Evolutionary conservation across 2,329 filamentous ascomycete genomes (phyloP), one percentile per base, ranked within the genome.

Genomic region (Exophiala sp.): DNA sequence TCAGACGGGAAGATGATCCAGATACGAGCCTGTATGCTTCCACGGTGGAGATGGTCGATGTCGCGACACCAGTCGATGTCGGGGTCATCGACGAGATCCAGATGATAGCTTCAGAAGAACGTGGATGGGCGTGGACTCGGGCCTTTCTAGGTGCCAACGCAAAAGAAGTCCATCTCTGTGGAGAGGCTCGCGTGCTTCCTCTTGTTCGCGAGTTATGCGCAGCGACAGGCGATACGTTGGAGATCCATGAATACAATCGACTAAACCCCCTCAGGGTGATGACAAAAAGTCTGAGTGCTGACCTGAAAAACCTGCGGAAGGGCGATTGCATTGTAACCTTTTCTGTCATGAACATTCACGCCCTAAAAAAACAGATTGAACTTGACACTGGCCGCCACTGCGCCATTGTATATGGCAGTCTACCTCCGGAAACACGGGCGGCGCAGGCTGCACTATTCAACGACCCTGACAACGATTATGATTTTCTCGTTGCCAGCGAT

Each of bases 1-100:
- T 89, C 55, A 83, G 88, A 48, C 72, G 88, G 7, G 85, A 89
- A 0, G 75, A 84, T 44, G 74, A 79, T 8, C 71, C 72, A 3
- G 78, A 65, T 14, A 54, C 47, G 0, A 44, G 35, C 16, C 86
- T 95, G 65, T 81, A 80, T 53, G 92, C 90, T 66, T 96, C 94
- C 67, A 99, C 94, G 0, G 94, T 99, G 2, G 94, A 99, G 70
- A 99, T 99, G 86, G 79, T 85, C 20, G 81, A 81, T 5, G 62
- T 84, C 16, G 77, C 78, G 45, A 71, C 71, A 3, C 68, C 69
- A 2, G 83, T 89, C 29, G 92, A 97, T 39, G 91, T 99, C 34
- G 92, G 90, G 1, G 92, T 99, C 62, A 92, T 99, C 59, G 94
- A 99, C 67, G 94, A 99, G 74, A 97, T 99, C 53, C 94, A 99